Evolutionary conservation across 176 grass and related monocot genomes (phyloP).

Genomic region (Paspalum vaginatum): DNA sequence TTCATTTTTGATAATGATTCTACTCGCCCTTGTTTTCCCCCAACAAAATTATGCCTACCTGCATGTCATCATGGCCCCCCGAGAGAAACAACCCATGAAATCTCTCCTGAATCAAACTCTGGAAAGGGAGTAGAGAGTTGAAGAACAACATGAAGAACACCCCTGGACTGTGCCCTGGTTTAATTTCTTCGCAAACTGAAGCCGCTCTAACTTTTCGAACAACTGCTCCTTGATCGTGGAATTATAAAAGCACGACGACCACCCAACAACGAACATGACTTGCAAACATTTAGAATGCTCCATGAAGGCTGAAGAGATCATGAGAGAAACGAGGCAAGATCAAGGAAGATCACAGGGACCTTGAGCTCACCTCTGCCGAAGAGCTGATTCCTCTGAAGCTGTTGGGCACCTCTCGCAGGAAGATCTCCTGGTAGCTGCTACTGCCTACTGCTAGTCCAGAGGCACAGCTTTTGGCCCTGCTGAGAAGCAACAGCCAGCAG

Average conservation of each 20-base stretch:
- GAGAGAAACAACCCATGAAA: conserved; percentile 1
- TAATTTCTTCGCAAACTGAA: conserved; percentile 13
- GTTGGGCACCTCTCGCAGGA: conserved; percentile 39
- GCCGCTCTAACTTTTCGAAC: neutral
- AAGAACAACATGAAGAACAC: conserved; percentile 7
- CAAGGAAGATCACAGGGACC: conserved; percentile 29
- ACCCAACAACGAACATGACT: neutral
- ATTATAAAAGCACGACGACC: neutral
- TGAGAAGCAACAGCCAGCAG: conserved; percentile 45
- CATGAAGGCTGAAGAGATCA: conserved; percentile 34
- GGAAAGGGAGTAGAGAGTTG: conserved; percentile 5
- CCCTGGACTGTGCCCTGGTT: neutral
- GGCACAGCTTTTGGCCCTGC: conserved; percentile 37
- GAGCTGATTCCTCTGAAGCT: conserved; percentile 39
- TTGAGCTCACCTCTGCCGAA: conserved; percentile 47
- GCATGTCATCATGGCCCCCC: neutral
- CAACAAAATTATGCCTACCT: neutral
- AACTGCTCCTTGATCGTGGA: neutral
- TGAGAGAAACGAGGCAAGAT: neutral
- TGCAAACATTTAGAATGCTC: neutral
- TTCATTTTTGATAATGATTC: no score
- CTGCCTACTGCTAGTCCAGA: conserved; percentile 25
- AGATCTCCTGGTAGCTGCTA: conserved; percentile 36
- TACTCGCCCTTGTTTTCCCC: neutral
- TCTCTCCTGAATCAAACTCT: neutral